Conservation (phyloP, 1,139 yeast species). For the Blastobotrys buckinghamii region DNA sequence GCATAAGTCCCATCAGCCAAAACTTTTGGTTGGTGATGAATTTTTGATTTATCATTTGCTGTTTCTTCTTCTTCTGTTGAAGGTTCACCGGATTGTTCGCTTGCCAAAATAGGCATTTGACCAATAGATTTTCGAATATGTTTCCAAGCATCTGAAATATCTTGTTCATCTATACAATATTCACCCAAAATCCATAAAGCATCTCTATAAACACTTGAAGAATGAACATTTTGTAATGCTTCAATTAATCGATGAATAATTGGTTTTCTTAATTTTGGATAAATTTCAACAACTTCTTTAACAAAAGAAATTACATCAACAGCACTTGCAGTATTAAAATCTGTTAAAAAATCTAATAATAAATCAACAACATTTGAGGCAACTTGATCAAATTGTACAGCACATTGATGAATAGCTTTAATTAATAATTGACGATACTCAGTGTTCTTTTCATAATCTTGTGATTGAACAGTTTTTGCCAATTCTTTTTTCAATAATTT, state of each 20-base stretch:
- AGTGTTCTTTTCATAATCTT: constrained; percentile 62
- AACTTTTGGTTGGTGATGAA: constrained; percentile 65
- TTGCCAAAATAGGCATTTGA: constrained; percentile 80
- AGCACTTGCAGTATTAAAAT: constrained; percentile 80
- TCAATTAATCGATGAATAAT: constrained; percentile 60
- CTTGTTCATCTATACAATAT: constrained; percentile 65
- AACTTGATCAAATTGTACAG: constrained; percentile 82
- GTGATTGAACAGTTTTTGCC: constrained; percentile 54
- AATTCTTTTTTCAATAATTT: constrained; percentile 88
- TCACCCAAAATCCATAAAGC: constrained; percentile 97
- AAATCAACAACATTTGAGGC: constrained; percentile 89
- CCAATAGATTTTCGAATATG: constrained; percentile 80
- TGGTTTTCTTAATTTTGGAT: constrained; percentile 68
- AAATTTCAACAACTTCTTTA: constrained; percentile 90
- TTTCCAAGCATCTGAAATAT: constrained; percentile 82
- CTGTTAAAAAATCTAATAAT: constrained; percentile 79
- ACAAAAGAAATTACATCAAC: constrained; percentile 83
- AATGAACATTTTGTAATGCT: constrained; percentile 62
- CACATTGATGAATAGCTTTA: constrained; percentile 83
- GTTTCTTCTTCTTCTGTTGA: constrained; percentile 35
- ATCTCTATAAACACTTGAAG: constrained; percentile 90
- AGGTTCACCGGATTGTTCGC: constrained; percentile 47
- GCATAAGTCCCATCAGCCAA: constrained; percentile 99
- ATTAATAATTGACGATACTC: constrained; percentile 89
- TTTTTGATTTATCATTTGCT: constrained; percentile 30